phyloP scores from a whole-genome alignment of 495 filamentous ascomycete species.

The Cryomyces antarcticus region DNA sequence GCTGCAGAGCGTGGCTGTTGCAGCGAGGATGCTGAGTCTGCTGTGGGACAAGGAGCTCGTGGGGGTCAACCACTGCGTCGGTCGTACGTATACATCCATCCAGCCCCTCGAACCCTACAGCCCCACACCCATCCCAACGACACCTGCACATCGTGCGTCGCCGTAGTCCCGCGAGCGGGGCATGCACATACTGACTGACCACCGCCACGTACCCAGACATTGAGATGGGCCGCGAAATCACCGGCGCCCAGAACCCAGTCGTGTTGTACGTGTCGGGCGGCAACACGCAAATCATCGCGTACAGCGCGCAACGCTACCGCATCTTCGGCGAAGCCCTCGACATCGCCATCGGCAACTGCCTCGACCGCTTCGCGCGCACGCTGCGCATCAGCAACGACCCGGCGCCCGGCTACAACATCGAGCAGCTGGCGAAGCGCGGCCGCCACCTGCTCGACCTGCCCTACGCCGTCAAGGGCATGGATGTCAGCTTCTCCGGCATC shows the following conservation, averaged over 20 bases:
- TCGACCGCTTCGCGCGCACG: conserved; percentile 86
- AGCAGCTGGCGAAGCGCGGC: conserved; percentile 73
- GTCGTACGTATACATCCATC: conserved; percentile 33
- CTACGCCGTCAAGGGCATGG: conserved; percentile 96
- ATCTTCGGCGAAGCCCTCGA: conserved; percentile 97
- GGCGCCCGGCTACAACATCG: conserved; percentile 92
- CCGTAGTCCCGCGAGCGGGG: too few relatives aligned
- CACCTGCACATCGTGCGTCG: neutral
- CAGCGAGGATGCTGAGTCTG: conserved; percentile 59
- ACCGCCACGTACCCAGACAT: conserved; percentile 31
- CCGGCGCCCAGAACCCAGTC: conserved; percentile 75
- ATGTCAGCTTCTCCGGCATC: conserved; percentile 86
- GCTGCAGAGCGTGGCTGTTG: conserved; percentile 71
- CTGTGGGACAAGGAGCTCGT: conserved; percentile 78
- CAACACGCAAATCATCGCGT: conserved; percentile 96
- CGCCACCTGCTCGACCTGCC: conserved; percentile 64
- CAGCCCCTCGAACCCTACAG: neutral
- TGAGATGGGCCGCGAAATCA: conserved; percentile 93
- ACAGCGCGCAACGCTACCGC: conserved; percentile 78
- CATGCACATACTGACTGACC: too few relatives aligned
- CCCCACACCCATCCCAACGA: neutral
- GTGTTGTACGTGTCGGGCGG: conserved; percentile 92
- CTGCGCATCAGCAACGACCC: conserved; percentile 86
- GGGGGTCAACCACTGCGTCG: conserved; percentile 93
- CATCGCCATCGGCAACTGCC: conserved; percentile 92